These are phyloP conservation scores for Lactarius evosmus DNA, from an alignment of 768 basidiomycete genomes.

Conservation along the genomic window DNA sequence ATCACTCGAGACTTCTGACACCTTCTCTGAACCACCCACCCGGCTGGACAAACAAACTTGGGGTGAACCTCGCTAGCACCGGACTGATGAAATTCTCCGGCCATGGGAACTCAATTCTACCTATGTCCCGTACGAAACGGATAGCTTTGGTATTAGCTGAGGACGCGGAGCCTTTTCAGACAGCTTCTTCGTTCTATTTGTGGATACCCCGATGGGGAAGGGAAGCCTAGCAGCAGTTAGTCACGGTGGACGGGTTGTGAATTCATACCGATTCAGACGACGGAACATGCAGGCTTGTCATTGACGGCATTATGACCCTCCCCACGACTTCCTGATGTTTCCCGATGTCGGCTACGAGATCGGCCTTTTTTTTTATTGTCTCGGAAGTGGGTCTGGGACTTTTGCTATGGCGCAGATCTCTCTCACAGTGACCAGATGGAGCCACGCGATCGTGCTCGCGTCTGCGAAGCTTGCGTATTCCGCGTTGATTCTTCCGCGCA, in stretches of 20 bases:
- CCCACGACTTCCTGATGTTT: constrained; percentile 70
- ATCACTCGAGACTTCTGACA: background rate
- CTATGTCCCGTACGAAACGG: too few species aligned
- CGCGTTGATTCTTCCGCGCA: constrained; percentile 29
- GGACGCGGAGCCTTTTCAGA: background rate
- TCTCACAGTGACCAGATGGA: constrained; percentile 56
- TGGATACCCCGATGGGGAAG: background rate
- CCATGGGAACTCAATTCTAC: too few species aligned
- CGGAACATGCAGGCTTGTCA: constrained; percentile 49
- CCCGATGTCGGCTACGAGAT: constrained; percentile 68
- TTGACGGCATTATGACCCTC: constrained; percentile 67
- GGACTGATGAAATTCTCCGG: background rate
- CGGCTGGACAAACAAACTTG: background rate
- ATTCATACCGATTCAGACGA: constrained; percentile 25
- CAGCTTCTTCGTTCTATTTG: background rate
- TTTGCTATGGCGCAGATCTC: background rate
- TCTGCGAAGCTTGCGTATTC: constrained; percentile 69
- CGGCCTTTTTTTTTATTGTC: constrained; percentile 62
- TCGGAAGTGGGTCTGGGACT: constrained; percentile 56
- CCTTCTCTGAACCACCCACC: background rate
- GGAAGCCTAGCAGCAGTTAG: constrained; percentile 41
- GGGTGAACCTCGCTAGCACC: background rate
- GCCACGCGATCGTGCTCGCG: constrained; percentile 63
- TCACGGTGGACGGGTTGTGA: constrained; percentile 62
- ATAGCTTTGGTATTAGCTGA: background rate